A percentile compares a stretch with the other conserved stretches of the same genome.
phyloP scores from a whole-genome alignment of 2,329 filamentous ascomycete genomes.

The Monilinia fructigena region DNA sequence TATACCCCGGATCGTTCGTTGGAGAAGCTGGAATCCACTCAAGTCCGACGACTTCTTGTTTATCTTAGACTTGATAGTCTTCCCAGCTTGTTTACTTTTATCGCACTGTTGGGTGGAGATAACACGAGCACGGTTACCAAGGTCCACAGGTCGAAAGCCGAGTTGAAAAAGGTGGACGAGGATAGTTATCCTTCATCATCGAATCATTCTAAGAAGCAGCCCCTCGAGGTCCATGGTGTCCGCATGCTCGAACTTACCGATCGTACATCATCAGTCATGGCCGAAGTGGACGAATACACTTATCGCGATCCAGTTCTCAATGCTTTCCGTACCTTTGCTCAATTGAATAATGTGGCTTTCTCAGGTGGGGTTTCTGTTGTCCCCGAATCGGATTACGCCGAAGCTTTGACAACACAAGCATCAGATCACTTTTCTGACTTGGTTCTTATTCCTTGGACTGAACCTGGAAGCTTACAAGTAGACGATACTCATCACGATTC shows the following conservation, averaged over 20 bases:
- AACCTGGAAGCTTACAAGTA: slow-evolving; percentile 73
- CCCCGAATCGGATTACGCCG: slow-evolving; percentile 74
- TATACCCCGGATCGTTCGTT: slow-evolving; percentile 39
- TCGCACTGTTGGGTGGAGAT: slow-evolving; percentile 70
- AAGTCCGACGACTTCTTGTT: slow-evolving; percentile 67
- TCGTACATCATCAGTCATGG: slow-evolving; percentile 93
- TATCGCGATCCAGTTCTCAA: slow-evolving; percentile 83
- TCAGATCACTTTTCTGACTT: slow-evolving; percentile 69
- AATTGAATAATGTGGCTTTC: slow-evolving; percentile 77
- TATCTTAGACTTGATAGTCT: slow-evolving; percentile 84
- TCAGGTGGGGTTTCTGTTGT: slow-evolving; percentile 79
- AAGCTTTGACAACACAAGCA: slow-evolving; percentile 70
- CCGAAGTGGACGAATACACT: slow-evolving; percentile 72
- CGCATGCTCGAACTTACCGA: slow-evolving; percentile 85
- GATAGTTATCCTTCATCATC: slow-evolving; percentile 33
- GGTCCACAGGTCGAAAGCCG: slow-evolving; percentile 41
- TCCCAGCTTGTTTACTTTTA: slow-evolving; percentile 76
- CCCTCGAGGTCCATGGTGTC: slow-evolving; percentile 61
- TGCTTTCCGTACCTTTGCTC: slow-evolving; percentile 84
- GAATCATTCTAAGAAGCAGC: slow-evolving; percentile 28
- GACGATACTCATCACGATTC: slow-evolving; percentile 49
- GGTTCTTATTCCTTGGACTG: slow-evolving; percentile 84
- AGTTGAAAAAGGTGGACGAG: slow-evolving; percentile 36
- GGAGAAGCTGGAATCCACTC: slow-evolving; percentile 50
- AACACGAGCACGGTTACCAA: slow-evolving; percentile 39